Conservation (phyloP, 208 protist genomes). For the Acanthamoeba divionensis region DNA sequence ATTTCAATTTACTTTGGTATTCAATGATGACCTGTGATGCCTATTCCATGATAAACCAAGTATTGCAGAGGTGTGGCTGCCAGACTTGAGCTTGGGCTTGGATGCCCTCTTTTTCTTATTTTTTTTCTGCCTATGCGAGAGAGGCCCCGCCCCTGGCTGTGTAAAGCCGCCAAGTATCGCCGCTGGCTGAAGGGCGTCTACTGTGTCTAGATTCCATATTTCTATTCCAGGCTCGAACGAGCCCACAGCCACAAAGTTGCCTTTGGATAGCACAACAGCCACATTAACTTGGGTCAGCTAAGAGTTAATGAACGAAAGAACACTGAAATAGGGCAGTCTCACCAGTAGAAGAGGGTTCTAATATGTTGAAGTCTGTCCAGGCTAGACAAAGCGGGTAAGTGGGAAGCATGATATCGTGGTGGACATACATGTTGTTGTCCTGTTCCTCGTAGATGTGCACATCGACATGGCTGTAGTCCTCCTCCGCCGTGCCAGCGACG, state of each 20-base stretch:
- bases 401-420: conserved; percentile 93
- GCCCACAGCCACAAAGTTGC: conserved; percentile 92
- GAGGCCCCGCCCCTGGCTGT: conserved; percentile 68
- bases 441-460: conserved; percentile 92
- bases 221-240: conserved; percentile 96
- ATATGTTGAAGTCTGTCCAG: conserved; percentile 85
- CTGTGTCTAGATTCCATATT: conserved; percentile 95
- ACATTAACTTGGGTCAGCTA: neutral
- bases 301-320: neutral
- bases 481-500: conserved; percentile 68
- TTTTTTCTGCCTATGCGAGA: conserved; percentile 64
- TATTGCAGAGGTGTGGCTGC: conserved; percentile 91
- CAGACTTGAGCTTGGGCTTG: neutral
- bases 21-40: conserved; percentile 44
- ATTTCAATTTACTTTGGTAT: neutral
- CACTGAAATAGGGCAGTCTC: neutral
- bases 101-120: neutral
- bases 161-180: conserved; percentile 87
- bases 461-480: conserved; percentile 70
- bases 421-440: conserved; percentile 92
- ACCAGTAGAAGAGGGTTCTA: neutral
- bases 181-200: conserved; percentile 91
- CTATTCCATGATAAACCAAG: conserved; percentile 91
- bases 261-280: neutral
- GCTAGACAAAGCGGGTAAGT: conserved; percentile 91